phyloP scores from a whole-genome alignment of 108 stramenopile species.

The Seminavis robusta region DNA sequence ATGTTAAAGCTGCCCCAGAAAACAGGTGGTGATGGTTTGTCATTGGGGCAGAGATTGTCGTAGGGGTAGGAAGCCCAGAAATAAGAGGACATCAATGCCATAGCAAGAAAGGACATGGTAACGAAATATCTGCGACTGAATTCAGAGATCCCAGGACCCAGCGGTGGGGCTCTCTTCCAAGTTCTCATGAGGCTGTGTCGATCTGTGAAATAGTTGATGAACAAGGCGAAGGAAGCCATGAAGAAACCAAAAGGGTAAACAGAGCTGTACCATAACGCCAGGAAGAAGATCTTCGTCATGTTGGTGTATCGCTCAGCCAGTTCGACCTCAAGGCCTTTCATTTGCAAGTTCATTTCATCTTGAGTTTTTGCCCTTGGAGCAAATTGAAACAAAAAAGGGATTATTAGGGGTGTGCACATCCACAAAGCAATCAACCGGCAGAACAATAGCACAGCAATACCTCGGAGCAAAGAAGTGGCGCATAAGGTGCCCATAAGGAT shows the following conservation, averaged over 20 bases:
- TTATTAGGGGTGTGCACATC: too few relatives aligned
- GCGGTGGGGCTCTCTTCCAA: conserved; percentile 68
- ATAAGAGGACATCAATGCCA: conserved; percentile 74
- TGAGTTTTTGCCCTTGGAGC: conserved; percentile 77
- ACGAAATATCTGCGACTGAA: conserved; percentile 78
- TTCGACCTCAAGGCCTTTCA: conserved; percentile 68
- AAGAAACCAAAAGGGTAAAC: conserved; percentile 76
- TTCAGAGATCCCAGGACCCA: conserved; percentile 59
- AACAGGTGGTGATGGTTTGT: conserved; percentile 4
- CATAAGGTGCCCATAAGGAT: conserved; percentile 48
- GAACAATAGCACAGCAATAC: too few relatives aligned
- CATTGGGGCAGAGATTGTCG: conserved; percentile 71
- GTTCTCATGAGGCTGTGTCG: conserved; percentile 75
- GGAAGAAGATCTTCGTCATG: conserved; percentile 67
- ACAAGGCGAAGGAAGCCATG: conserved; percentile 64
- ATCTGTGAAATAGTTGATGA: conserved; percentile 70
- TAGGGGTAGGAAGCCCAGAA: conserved; percentile 80
- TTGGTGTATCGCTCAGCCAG: conserved; percentile 65
- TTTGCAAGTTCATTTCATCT: conserved; percentile 73
- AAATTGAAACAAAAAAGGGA: too few relatives aligned
- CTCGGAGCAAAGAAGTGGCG: conserved; percentile 71
- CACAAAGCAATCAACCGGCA: too few relatives aligned
- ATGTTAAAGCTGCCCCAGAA: conserved; percentile 10
- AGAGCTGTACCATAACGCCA: conserved; percentile 74
- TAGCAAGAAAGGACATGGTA: conserved; percentile 45